phyloP scores from a whole-genome alignment of 139 green algal genomes.

The Ettlia oleoabundans region DNA sequence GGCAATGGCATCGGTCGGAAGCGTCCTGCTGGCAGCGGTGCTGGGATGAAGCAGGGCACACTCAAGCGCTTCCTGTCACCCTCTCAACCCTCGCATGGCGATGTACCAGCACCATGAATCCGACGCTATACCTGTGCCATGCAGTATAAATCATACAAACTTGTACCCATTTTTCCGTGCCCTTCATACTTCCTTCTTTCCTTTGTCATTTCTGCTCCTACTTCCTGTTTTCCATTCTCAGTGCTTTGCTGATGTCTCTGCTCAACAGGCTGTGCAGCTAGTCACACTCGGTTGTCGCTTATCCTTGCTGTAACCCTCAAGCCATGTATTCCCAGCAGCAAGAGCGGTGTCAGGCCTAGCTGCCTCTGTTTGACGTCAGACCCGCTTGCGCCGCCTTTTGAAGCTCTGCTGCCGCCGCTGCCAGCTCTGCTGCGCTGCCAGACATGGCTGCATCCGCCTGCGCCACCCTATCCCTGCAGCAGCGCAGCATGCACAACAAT shows the following conservation, averaged over 20 bases:
- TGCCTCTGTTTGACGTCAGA: not conserved
- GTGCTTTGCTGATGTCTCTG: too few relatives aligned
- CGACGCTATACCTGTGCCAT: too few relatives aligned
- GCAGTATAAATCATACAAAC: not conserved
- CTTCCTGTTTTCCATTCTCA: too few relatives aligned
- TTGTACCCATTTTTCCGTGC: too few relatives aligned
- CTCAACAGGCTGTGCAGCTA: too few relatives aligned
- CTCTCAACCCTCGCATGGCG: not conserved
- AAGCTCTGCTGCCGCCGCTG: slow-evolving; percentile 2
- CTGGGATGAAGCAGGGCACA: slow-evolving; percentile 7
- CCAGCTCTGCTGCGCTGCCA: slow-evolving; percentile 4
- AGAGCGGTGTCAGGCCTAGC: too few relatives aligned
- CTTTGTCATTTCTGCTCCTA: too few relatives aligned
- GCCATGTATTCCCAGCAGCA: too few relatives aligned
- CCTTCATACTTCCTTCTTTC: too few relatives aligned
- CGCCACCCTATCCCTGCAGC: slow-evolving; percentile 10
- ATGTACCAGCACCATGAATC: not conserved
- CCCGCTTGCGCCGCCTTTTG: not conserved
- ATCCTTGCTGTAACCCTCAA: not conserved
- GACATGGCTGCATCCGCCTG: slow-evolving; percentile 5
- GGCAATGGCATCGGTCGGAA: not conserved
- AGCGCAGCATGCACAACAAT: too few relatives aligned
- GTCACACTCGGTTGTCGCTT: too few relatives aligned
- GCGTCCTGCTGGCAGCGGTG: not conserved
- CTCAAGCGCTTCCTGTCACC: slow-evolving; percentile 21